phyloP scores from a whole-genome alignment of 2,329 filamentous ascomycete genomes.

The Claviceps sp. region DNA sequence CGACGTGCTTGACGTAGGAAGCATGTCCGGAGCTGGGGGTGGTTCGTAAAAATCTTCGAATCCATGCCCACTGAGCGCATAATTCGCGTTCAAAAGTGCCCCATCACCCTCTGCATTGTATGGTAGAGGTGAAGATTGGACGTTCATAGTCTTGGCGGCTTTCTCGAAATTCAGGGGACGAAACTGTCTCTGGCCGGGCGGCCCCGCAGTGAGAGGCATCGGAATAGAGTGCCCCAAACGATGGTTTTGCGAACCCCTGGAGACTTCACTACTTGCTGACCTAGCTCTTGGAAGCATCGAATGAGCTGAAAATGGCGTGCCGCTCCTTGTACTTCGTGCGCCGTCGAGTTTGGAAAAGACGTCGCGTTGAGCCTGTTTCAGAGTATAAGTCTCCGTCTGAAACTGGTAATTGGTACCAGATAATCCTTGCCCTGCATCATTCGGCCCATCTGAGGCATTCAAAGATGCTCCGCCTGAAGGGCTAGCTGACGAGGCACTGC shows the following conservation, averaged over 20 bases:
- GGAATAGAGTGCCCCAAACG: conserved; percentile 28
- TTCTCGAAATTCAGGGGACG: conserved; percentile 30
- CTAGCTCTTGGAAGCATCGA: neutral
- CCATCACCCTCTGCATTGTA: conserved; percentile 13
- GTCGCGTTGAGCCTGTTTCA: conserved; percentile 1
- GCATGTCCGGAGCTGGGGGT: neutral
- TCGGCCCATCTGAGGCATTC: neutral
- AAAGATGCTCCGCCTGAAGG: neutral
- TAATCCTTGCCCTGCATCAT: neutral
- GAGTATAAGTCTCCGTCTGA: neutral
- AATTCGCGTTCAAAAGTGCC: conserved; percentile 11
- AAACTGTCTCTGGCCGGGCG: conserved; percentile 38
- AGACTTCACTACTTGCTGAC: neutral
- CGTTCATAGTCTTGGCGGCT: conserved; percentile 18
- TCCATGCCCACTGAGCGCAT: conserved; percentile 12
- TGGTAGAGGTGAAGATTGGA: conserved; percentile 2
- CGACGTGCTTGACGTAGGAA: neutral
- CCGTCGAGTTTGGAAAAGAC: conserved; percentile 1
- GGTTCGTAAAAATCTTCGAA: conserved; percentile 8
- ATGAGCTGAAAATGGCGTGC: neutral
- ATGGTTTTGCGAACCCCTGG: conserved; percentile 8
- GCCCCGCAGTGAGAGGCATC: conserved; percentile 39
- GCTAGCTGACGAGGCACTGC: neutral
- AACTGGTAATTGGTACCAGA: neutral
- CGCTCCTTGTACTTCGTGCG: neutral